Base-by-base conservation (phyloP, 2,329 filamentous ascomycete species). In the Dactylellina drechsleri region DNA sequence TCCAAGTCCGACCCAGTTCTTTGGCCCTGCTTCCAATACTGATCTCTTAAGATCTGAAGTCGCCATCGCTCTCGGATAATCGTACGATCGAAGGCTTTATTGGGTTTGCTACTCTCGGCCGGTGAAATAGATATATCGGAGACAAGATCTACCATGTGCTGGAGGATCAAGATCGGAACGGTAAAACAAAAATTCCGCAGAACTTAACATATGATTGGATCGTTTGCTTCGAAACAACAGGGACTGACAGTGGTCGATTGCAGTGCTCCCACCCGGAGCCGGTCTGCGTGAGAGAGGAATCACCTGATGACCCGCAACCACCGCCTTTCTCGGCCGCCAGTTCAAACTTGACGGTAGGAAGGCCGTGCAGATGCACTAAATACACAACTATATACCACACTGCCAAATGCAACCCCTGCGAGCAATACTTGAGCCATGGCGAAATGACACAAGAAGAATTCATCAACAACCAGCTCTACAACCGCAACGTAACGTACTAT, bases 401-500 rank as follows among this genome's bases (percentile, higher is more conserved):
- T 4, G 6, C 41, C 1, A 2, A 36, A 4, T 66, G 64, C 43
- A 31, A 6, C 1, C 53, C 53, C 16, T 66, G 64, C 36, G n/a
- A 15, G 4, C 20, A 40, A 43, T 68, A 45, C 49, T 40, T 61
- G 4, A 23, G 20, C 23, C 23, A 36, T 15, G 40, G 16, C 12
- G n/a, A 36, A 5, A 66, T 66, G 10, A 23, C 41, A 1, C 64
- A 66, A 43, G 45, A 40, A 6, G 54, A 66, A 4, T 66, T 50
- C 64, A 66, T 66, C 26, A 40, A 50, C 2, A 5, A 26, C 4
- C 64, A 66, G 8, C 28, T 59, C 15, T 53, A 56, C 16, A 61
- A 70, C 16, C 57, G 66, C 10, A 70, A 70, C 20, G 12, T 70
- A 2, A 70, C 66, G 3, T 61, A 70, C n/a, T 62, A 52, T 28